Percentiles rank a stretch among this genome's conserved stretches.
These are phyloP conservation scores for Ustilago cynodontis DNA, from an alignment of 1,284 basidiomycete genomes.

Conservation along the genomic window DNA sequence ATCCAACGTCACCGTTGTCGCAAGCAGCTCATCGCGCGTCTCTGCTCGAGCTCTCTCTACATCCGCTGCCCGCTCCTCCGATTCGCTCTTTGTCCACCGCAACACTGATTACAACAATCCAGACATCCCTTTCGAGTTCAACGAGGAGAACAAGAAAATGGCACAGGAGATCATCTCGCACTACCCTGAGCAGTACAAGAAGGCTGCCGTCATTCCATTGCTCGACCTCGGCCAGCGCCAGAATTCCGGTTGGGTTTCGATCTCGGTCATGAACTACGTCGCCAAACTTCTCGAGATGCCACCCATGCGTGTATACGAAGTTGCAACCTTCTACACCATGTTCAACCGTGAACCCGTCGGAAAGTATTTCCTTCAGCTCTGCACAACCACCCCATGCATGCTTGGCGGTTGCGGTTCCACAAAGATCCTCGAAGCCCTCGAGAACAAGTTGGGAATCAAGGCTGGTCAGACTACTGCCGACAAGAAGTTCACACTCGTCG, in stretches of 20 bases:
- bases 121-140: constrained; percentile 89
- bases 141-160: constrained; percentile 81
- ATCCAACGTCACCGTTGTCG: constrained; percentile 32
- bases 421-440: constrained; percentile 87
- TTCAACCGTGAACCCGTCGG: constrained; percentile 86
- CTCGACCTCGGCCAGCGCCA: constrained; percentile 96
- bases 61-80: constrained; percentile 53
- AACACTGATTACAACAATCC: constrained; percentile 85
- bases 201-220: constrained; percentile 91
- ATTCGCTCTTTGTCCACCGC: constrained; percentile 76
- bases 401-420: constrained; percentile 86
- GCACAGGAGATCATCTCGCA: constrained; percentile 89
- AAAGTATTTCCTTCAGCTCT: constrained; percentile 94
- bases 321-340: constrained; percentile 99
- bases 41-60: constrained; percentile 52
- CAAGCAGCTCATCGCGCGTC: constrained; percentile 29
- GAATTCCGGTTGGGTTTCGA: constrained; percentile 98
- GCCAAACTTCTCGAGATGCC: constrained; percentile 90
- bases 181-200: constrained; percentile 97
- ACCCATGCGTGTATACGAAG: constrained; percentile 99
- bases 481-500: constrained; percentile 95
- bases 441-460: constrained; percentile 84
- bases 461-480: constrained; percentile 92
- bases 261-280: constrained; percentile 98
- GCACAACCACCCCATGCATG: constrained; percentile 99